Conservation (phyloP, 768 basidiomycete species). For the Boletus vermiculosoides region DNA sequence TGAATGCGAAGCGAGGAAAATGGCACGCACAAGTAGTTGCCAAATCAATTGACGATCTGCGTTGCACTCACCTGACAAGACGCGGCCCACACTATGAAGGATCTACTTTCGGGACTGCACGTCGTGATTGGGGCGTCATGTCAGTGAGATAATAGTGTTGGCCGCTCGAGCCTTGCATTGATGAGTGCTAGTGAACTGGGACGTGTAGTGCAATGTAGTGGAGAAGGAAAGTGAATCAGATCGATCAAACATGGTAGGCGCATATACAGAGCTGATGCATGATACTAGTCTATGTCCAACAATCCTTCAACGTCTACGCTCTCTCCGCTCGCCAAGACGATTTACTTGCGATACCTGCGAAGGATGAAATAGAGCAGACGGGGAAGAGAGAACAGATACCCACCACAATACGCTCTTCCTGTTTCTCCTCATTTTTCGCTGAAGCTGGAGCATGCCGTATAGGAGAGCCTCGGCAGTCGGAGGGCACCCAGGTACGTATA, state of each 20-base stretch:
- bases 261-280: constrained; percentile 23
- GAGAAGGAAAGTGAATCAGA: constrained; percentile 1
- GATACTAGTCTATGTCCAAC: constrained; percentile 27
- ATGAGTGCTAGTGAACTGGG: constrained; percentile 3
- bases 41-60: not conserved
- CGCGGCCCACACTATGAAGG: too few species aligned
- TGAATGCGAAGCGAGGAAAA: too few species aligned
- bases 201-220: not conserved
- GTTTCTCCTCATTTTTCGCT: constrained; percentile 91
- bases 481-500: constrained; percentile 95
- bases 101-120: not conserved
- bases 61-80: not conserved
- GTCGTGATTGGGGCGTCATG: not conserved
- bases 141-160: not conserved
- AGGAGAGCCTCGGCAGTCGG: constrained; percentile 96
- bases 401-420: constrained; percentile 88
- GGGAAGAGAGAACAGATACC: constrained; percentile 10
- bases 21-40: not conserved
- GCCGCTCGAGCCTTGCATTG: not conserved
- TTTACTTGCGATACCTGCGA: constrained; percentile 30
- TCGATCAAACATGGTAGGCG: constrained; percentile 4
- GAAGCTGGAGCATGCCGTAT: constrained; percentile 95
- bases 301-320: constrained; percentile 5
- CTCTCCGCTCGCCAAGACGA: not conserved
- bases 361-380: not conserved